These are phyloP conservation scores for Colletotrichum sidae DNA, from an alignment of 2,329 filamentous ascomycete genomes.

Conservation along the genomic window DNA sequence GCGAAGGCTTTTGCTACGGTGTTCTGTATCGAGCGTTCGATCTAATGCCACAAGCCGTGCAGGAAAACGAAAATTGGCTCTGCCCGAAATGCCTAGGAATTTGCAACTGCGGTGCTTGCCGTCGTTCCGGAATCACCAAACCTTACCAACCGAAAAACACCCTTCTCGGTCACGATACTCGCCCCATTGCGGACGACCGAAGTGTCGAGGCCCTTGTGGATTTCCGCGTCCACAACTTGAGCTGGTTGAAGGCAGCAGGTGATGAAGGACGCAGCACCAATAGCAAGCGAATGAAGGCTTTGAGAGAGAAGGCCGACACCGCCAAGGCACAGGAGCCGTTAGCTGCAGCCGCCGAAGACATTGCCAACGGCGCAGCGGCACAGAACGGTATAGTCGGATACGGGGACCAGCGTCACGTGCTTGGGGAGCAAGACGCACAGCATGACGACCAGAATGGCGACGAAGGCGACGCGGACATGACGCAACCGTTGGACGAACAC, in stretches of 20 bases:
- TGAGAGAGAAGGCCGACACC: slow-evolving; percentile 67
- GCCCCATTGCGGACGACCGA: slow-evolving; percentile 87
- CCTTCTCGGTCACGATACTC: slow-evolving; percentile 90
- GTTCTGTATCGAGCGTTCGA: slow-evolving; percentile 92
- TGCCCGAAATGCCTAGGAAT: slow-evolving; percentile 89
- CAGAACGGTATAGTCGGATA: slow-evolving; percentile 41
- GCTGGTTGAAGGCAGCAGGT: slow-evolving; percentile 76
- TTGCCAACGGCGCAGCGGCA: slow-evolving; percentile 37
- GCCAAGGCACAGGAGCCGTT: slow-evolving; percentile 64
- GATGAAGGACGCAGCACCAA: slow-evolving; percentile 69
- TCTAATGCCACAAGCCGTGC: slow-evolving; percentile 83
- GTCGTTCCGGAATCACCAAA: slow-evolving; percentile 71
- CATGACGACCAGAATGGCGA: slow-evolving; percentile 34
- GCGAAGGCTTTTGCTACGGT: slow-evolving; percentile 90
- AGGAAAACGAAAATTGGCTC: slow-evolving; percentile 85
- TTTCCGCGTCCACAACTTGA: slow-evolving; percentile 88
- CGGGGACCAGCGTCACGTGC: slow-evolving; percentile 49
- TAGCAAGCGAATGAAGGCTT: slow-evolving; percentile 66
- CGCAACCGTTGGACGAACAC: slow-evolving; percentile 36
- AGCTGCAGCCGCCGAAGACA: slow-evolving; percentile 39
- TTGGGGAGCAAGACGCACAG: slow-evolving; percentile 40
- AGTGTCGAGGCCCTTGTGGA: slow-evolving; percentile 93
- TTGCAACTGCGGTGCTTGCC: slow-evolving; percentile 88
- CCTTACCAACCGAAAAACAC: slow-evolving; percentile 91
- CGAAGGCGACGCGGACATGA: slow-evolving; percentile 1